Conservation (phyloP, 306 rosid genomes). For the Fagus crenata region DNA sequence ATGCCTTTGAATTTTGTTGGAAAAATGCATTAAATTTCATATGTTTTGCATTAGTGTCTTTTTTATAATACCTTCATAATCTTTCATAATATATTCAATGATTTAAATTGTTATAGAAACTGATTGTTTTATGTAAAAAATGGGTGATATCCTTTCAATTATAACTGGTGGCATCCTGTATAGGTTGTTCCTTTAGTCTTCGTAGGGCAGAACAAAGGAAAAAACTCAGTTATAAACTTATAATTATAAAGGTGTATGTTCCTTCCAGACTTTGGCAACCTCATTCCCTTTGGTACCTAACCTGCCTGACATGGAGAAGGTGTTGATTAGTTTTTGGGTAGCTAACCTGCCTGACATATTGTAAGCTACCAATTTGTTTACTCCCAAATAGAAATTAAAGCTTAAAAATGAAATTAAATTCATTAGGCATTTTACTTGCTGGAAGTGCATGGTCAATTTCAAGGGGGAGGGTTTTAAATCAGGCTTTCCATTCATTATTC, state of each 20-base stretch:
- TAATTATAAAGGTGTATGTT: background rate
- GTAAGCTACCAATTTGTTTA: conserved; percentile 1
- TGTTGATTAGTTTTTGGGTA: background rate
- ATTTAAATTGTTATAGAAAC: too few species aligned
- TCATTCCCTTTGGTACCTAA: background rate
- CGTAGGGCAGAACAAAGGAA: background rate
- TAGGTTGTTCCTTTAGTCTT: too few species aligned
- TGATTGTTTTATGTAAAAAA: too few species aligned
- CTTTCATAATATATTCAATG: too few species aligned
- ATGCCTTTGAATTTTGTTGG: too few species aligned
- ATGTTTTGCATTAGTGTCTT: too few species aligned
- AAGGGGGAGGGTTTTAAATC: background rate
- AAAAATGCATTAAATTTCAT: too few species aligned
- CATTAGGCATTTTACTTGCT: background rate
- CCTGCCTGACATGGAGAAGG: background rate
- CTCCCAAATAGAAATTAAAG: background rate
- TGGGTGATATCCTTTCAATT: too few species aligned
- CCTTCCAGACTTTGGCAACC: background rate
- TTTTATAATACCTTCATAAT: too few species aligned
- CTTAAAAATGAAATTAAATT: background rate
- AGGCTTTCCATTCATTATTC: background rate
- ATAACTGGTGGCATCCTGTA: too few species aligned
- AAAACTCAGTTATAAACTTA: background rate
- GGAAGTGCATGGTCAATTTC: background rate
- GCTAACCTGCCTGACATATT: background rate